Evolutionary conservation across 2,329 filamentous ascomycete genomes (phyloP).

Genomic region (Juglanconis juglandina): DNA sequence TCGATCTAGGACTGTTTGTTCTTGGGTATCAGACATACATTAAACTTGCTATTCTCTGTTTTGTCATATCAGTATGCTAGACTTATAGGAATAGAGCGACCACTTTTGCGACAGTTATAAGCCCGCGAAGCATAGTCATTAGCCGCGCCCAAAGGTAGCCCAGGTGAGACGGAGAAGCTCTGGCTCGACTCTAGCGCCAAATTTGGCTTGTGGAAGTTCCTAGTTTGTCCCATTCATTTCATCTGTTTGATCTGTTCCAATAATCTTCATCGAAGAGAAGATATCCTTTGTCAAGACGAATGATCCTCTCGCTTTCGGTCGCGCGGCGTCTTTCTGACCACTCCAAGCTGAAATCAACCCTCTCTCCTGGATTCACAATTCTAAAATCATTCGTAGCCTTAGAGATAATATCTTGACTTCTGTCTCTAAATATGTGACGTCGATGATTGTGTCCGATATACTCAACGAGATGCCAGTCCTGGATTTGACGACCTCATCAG

Average conservation of each 20-base stretch:
- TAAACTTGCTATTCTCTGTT: too few relatives aligned
- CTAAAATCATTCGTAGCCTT: constrained; percentile 16
- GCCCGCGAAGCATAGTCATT: too few relatives aligned
- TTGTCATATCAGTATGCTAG: too few relatives aligned
- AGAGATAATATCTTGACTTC: constrained; percentile 19
- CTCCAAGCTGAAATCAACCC: constrained; percentile 20
- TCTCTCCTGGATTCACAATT: constrained; percentile 23
- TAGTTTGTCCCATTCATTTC: not conserved
- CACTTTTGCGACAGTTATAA: too few relatives aligned
- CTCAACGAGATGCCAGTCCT: constrained; percentile 21
- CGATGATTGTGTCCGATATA: constrained; percentile 19
- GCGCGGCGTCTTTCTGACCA: constrained; percentile 12
- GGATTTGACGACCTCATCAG: constrained; percentile 10
- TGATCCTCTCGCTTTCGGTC: constrained; percentile 11
- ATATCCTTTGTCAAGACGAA: constrained; percentile 24
- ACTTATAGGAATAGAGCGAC: too few relatives aligned
- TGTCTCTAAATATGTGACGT: constrained; percentile 23
- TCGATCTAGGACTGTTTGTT: too few relatives aligned
- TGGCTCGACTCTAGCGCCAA: constrained; percentile 16
- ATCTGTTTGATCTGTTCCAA: not conserved
- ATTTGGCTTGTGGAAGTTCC: constrained; percentile 15
- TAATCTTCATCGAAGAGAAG: not conserved
- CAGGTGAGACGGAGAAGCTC: constrained; percentile 2
- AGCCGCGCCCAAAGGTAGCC: not conserved
- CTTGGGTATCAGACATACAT: too few relatives aligned